Base-by-base conservation (phyloP, 2,329 filamentous ascomycete species). In the Colletotrichum zoysiae region DNA sequence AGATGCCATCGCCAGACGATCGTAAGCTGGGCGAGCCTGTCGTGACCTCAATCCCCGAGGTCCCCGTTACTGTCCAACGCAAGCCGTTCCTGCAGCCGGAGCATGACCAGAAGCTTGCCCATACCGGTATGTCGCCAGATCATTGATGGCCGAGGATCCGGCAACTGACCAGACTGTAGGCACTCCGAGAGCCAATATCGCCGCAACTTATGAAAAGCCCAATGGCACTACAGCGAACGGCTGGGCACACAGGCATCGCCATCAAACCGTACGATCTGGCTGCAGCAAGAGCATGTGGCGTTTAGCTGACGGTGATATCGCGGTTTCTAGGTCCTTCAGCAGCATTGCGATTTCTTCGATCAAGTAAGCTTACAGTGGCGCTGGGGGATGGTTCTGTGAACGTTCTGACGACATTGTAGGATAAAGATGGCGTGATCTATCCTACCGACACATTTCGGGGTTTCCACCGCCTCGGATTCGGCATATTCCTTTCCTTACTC, bases 321-420 rank as follows among this genome's bases (percentile, higher is more conserved):
- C 9, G 16, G 42, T 1, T 1, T n/a, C 40, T 23, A 71, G 20
- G 78, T 80, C 6, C 74, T 85, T 0, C 83, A 84, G 62, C 81
- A 81, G 53, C 83, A 85, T 60, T 72, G 81, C 48, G 75, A 80
- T 5, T 85, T 84, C 77, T 85, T 81, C 78, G 83, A 85, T 70
- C 77, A 76, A n/a, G 63, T 66, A n/a, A 60, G 40, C n/a, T 16
- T n/a, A 2, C 7, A 2, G 16, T 9, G 1, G 12, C 2, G 3
- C 18, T 0, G 11, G 11, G 6, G 4, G 14, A 42, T 42, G 14
- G 3, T 30, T 30, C 40, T 18, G 20, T 8, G 18, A 14, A 20
- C 14, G 26, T 4, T 33, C 38, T 57, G 18, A 66, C 63, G 16
- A 0, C 2, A 8, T 8, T 1, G 0, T 57, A 76, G 55, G 82